Base-by-base conservation (phyloP, 805 yeast genomes). In the Ogataea paradorogensis region DNA sequence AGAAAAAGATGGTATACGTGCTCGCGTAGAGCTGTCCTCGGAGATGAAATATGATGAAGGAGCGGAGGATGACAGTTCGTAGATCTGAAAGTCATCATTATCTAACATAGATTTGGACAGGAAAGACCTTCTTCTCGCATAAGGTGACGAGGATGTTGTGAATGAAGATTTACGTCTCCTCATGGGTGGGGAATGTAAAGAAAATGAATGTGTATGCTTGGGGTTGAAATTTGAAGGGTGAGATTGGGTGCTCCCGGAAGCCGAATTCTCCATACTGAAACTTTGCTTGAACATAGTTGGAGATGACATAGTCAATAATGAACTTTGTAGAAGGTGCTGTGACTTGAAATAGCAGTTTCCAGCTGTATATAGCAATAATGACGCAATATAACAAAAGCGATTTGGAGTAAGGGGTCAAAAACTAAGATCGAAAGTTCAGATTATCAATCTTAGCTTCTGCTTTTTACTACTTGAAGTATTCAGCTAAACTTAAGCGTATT, bases 91-190 rank as follows among this genome's bases (percentile, higher is more conserved):
- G 37, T 70, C 68, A 51, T 80, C 87, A 52, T 71, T 67, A 22
- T 71, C 67, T 23, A 79, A 61, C 84, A 80, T 80, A 11, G 74
- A 54, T n/a, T 63, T 55, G 0, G 84, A 77, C 16, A 80, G 60
- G 47, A 78, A 78, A 4, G 82, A 74, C 48, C 72, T 69, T 33
- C 84, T 61, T 47, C 82, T 64, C 22, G 73, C 72, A 67, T 75
- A 70, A 1, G 80, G 80, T 0, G 80, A 73, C 9, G 73, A 66
- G 1, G 69, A 47, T 1, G 73, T 62, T 9, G 51, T 43, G 31
- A 63, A 59, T 1, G 65, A 59, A 9, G 67, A 60, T 23, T 44
- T 50, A 18, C 64, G 48, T 44, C 60, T 48, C 9, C 40, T 34
- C 15, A 40, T 38, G 7, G 40, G 29, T 4, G 33, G 42, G 27